Percentiles rank a stretch among this genome's conserved stretches.
These are phyloP conservation scores for Acanthamoeba royreba DNA, from an alignment of 208 protist genomes.

Conservation along the genomic window DNA sequence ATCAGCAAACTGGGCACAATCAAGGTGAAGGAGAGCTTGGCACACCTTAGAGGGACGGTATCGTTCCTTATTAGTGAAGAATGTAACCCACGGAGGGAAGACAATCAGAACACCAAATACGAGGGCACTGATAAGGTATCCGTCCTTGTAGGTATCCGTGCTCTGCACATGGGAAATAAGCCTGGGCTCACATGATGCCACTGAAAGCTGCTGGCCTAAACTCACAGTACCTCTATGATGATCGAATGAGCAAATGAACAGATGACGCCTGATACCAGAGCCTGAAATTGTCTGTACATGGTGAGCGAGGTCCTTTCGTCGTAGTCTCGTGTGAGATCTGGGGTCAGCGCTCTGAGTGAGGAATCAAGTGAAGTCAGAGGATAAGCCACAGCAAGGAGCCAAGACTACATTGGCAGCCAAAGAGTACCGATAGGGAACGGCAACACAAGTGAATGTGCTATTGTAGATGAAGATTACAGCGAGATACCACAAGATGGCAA, in stretches of 20 bases:
- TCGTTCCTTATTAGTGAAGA: conserved; percentile 1
- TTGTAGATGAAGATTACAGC: not conserved
- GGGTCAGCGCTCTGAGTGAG: not conserved
- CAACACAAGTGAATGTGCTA: not conserved
- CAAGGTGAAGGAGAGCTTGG: not conserved
- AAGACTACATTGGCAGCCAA: not conserved
- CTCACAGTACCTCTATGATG: not conserved
- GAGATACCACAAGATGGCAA: not conserved
- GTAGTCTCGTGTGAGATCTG: not conserved
- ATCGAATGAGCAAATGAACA: not conserved
- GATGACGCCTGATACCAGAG: not conserved
- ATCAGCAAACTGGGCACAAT: not conserved
- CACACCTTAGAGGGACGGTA: not conserved
- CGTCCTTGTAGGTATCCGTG: not conserved
- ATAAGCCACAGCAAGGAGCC: too few species aligned
- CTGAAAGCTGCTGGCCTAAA: too few species aligned
- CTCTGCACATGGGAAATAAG: too few species aligned
- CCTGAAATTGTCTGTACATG: conserved; percentile 6
- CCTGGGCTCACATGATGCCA: too few species aligned
- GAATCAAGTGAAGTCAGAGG: not conserved
- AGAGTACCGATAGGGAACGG: not conserved
- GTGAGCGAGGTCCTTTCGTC: conserved; percentile 37
- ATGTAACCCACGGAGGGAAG: not conserved
- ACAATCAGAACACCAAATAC: not conserved
- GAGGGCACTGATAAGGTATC: not conserved